Conservation (phyloP, 1,139 yeast genomes). For the Yamadazyma buinensis region DNA sequence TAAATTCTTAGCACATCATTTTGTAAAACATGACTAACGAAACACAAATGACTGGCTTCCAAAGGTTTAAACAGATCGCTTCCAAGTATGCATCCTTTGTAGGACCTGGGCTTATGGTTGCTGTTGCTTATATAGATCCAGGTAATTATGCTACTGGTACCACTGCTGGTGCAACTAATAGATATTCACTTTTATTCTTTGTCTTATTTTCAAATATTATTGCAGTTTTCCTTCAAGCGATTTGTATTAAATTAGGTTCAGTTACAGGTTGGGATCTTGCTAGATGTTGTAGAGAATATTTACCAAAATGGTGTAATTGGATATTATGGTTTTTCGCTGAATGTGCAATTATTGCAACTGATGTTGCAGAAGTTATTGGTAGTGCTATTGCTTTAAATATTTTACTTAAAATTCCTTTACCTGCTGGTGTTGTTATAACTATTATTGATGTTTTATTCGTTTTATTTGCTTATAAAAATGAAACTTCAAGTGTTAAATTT, state of each 20-base stretch:
- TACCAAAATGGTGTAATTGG: constrained; percentile 59
- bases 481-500: constrained; percentile 58
- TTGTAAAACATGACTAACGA: too few relatives aligned
- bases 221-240: constrained; percentile 69
- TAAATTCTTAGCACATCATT: too few relatives aligned
- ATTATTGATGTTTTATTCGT: constrained; percentile 71
- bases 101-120: constrained; percentile 77
- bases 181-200: constrained; percentile 61
- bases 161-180: constrained; percentile 69
- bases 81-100: constrained; percentile 54
- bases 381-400: constrained; percentile 82
- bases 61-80: constrained; percentile 6
- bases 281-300: constrained; percentile 57
- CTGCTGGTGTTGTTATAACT: constrained; percentile 76
- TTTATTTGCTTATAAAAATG: constrained; percentile 70
- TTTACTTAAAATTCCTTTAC: constrained; percentile 61
- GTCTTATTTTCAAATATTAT: constrained; percentile 64
- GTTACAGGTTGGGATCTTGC: constrained; percentile 81
- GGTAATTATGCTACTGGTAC: constrained; percentile 83
- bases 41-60: too few relatives aligned
- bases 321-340: constrained; percentile 68
- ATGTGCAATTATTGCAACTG: constrained; percentile 78
- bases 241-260: constrained; percentile 73
- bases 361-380: constrained; percentile 84
- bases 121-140: constrained; percentile 82